Evolutionary conservation across 2,329 filamentous ascomycete species (phyloP), one percentile per base, ranked within the genome.

Genomic region (Epicoccum sorghinum): DNA sequence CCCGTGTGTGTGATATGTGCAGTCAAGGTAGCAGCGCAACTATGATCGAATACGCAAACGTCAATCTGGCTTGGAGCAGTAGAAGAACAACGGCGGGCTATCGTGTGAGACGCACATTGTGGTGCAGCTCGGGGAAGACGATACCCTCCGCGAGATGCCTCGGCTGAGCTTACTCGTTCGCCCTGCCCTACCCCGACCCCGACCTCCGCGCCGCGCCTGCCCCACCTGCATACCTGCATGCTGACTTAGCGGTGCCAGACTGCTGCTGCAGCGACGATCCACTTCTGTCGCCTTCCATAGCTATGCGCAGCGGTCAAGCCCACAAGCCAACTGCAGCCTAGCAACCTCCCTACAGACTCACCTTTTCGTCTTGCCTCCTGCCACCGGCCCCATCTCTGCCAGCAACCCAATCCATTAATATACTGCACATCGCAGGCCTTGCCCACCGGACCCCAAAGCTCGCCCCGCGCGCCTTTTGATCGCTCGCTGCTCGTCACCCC

Each of bases 221-320:
- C 55, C 58, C 55, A 52, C 47, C 41, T 48, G 45, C 23, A 4
- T 30, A 33, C 32, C 25, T 58, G 57, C 65, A 62, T 64, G 37
- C 37, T 29, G 6, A 55, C 54, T 47, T 52, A 51, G 35, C 50
- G 42, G 46, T 55, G 54, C 36, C 32, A 29, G 27, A 29, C 45
- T 54, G 39, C 52, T 38, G 42, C 46, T 9, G 45, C 29, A 58
- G 52, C 61, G 60, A 66, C 60, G 62, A 55, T 46, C 52, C 46
- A 51, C 57, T 70, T 71, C 69, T 67, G 61, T 52, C 48, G 59
- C 56, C 64, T 72, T 72, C 69, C 37, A 55, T 52, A 66, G 13
- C 27, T 29, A 9, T 29, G 27, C 27, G 55, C 58, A 47, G 41
- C 51, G 50, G 63, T 64, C 52, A 62, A 40, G 49, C 57, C 48